phyloP scores from a whole-genome alignment of 129 eudicot genomes.

The Chrysanthemum makinoi region DNA sequence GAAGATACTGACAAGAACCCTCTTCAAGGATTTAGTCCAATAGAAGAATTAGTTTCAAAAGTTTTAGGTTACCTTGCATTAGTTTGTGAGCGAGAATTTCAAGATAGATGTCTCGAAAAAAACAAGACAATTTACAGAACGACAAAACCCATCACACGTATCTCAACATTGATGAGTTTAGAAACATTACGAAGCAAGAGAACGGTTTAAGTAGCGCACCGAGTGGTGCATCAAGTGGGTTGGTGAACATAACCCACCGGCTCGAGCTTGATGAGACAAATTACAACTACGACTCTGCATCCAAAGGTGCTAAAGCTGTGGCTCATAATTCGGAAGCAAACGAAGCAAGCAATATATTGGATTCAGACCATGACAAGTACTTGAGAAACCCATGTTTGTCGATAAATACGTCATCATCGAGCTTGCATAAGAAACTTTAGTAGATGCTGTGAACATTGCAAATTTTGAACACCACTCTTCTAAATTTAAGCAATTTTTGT shows the following conservation, averaged over 20 bases:
- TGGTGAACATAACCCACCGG: conserved; percentile 72
- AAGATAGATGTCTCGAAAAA: conserved; percentile 24
- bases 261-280: conserved; percentile 90
- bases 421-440: conserved; percentile 86
- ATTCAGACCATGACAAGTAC: conserved; percentile 84
- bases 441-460: conserved; percentile 85
- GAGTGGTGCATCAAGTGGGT: conserved; percentile 38
- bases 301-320: conserved; percentile 91
- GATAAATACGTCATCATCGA: conserved; percentile 77
- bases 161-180: conserved; percentile 55
- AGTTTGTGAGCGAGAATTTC: conserved; percentile 44
- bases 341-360: conserved; percentile 82
- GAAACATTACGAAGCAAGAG: conserved; percentile 42
- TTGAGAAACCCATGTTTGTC: conserved; percentile 79
- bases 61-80: conserved; percentile 49
- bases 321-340: conserved; percentile 86
- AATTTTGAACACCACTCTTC: conserved; percentile 95
- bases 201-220: conserved; percentile 31
- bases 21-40: conserved; percentile 33
- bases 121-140: conserved; percentile 33
- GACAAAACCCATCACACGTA: conserved; percentile 39
- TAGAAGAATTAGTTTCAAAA: conserved; percentile 44
- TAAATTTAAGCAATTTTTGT: conserved; percentile 69
- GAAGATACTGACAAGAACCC: conserved; percentile 34
- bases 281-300: conserved; percentile 80